These are phyloP conservation scores for Actinomortierella ambigua DNA, from an alignment of 371 early-diverging fungal species.

Conservation along the genomic window DNA sequence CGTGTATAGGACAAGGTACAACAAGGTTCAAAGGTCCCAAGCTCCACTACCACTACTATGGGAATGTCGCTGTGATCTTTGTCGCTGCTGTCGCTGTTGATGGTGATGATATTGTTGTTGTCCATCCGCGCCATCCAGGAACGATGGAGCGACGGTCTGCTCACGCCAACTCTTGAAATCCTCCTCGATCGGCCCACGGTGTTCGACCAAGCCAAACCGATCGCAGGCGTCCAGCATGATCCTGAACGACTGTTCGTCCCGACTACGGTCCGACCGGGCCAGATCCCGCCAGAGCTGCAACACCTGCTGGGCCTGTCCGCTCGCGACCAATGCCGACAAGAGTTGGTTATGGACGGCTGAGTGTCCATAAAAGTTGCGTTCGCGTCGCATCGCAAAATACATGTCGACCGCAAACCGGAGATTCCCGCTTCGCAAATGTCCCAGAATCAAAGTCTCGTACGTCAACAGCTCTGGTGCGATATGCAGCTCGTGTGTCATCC, in stretches of 20 bases:
- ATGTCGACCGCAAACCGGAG: slow-evolving; percentile 33
- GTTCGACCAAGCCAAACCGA: slow-evolving; percentile 12
- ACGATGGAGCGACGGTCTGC: too few species aligned
- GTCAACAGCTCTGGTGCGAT: slow-evolving; percentile 32
- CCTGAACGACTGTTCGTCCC: slow-evolving; percentile 25
- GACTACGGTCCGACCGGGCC: slow-evolving; percentile 3
- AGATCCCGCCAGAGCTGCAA: slow-evolving; percentile 31
- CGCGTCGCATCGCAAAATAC: slow-evolving; percentile 35
- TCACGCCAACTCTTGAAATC: slow-evolving; percentile 20
- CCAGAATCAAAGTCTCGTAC: slow-evolving; percentile 34
- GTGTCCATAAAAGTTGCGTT: slow-evolving; percentile 11
- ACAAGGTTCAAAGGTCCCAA: too few species aligned
- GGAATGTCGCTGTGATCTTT: too few species aligned
- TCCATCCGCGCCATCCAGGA: too few species aligned
- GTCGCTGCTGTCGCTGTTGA: too few species aligned
- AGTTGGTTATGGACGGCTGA: slow-evolving; percentile 25
- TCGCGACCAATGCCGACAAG: slow-evolving; percentile 31
- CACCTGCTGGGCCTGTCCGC: slow-evolving; percentile 26
- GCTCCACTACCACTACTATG: too few species aligned
- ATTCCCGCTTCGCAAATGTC: slow-evolving; percentile 35
- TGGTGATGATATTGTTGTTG: too few species aligned
- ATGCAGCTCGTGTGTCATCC: slow-evolving; percentile 14
- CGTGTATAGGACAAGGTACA: too few species aligned
- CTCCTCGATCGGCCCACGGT: slow-evolving; percentile 13
- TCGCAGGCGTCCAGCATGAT: slow-evolving; percentile 32